Evolutionary conservation across 495 filamentous ascomycete species (phyloP), one percentile per base, ranked within the genome.

Genomic region (Pyrenopolyporus hunteri): DNA sequence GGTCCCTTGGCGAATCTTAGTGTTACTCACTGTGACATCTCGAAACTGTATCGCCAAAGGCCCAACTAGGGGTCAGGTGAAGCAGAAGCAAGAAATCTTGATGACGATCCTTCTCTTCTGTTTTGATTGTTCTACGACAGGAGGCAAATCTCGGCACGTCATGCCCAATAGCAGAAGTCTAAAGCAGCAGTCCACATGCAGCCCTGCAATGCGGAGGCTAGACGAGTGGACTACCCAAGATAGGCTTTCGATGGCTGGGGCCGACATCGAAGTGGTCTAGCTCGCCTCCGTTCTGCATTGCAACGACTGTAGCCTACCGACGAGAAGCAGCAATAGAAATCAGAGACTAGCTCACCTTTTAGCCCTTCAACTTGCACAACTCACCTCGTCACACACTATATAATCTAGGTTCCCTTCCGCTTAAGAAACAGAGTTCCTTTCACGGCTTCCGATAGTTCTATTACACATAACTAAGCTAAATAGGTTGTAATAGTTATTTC

Each of bases 21-120:
- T 33, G 67, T 61, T 59, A 54, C 56, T 64, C 55, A 46, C 51
- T 56, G 59, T 59, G 62, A 64, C 62, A 49, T 59, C 62, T 64
- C 42, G 52, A 64, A 64, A 31, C 49, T 50, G 62, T 50, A 59
- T 64, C 49, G 23, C 35, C 55, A 59, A 33, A 43, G 50, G 44
- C 62, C 62, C 62, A 59, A 59, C 49, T 47, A 22, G 46, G 37
- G 53, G 13, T 29, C 45, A 62, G 53, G 57, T 62, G 29, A 42
- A 33, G 63, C 28, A 47, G 40, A 58, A 28, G 54, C 45, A 51
- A 32, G 40, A 11, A 53, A 45, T 54, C 11, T 9, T 28, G 6
- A 37, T 47, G 57, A 50, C 42, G 53, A 61, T 67, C 63, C 7
- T 50, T 45, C 50, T 36, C 29, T 61, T 14, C 46, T 58, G 42